These are phyloP conservation scores for Chytriomyces sp. DNA, from an alignment of 192 early-diverging fungal species.

Conservation along the genomic window DNA sequence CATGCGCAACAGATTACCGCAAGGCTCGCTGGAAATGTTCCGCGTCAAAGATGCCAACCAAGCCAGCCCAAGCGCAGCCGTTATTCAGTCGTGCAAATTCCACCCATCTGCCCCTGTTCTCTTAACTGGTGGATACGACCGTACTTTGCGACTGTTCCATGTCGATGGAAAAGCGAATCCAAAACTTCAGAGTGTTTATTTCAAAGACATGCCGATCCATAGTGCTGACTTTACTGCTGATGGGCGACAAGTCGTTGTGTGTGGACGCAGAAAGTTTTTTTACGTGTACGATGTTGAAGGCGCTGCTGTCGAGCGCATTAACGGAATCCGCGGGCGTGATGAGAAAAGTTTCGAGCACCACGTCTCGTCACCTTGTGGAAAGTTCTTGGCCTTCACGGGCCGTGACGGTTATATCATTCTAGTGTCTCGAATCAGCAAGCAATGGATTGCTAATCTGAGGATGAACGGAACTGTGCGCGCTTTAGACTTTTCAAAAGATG, in stretches of 20 bases:
- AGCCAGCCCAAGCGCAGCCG: slow-evolving; percentile 54
- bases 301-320: slow-evolving; percentile 70
- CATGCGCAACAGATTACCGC: slow-evolving; percentile 43
- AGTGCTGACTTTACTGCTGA: slow-evolving; percentile 75
- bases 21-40: slow-evolving; percentile 65
- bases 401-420: slow-evolving; percentile 83
- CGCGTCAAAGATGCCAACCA: slow-evolving; percentile 82
- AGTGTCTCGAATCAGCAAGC: slow-evolving; percentile 77
- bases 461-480: slow-evolving; percentile 83
- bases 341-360: slow-evolving; percentile 78
- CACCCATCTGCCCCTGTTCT: slow-evolving; percentile 89
- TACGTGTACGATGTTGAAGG: slow-evolving; percentile 86
- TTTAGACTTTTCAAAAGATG: slow-evolving; percentile 81
- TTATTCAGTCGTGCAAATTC: slow-evolving; percentile 75
- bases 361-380: slow-evolving; percentile 70
- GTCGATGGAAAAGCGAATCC: slow-evolving; percentile 93
- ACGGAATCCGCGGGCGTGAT: slow-evolving; percentile 74
- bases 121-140: slow-evolving; percentile 87
- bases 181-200: slow-evolving; percentile 85
- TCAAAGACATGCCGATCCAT: slow-evolving; percentile 87
- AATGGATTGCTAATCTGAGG: slow-evolving; percentile 86
- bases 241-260: slow-evolving; percentile 76
- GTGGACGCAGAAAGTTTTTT: slow-evolving; percentile 80
- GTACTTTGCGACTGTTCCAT: slow-evolving; percentile 86
- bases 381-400: slow-evolving; percentile 79